These are phyloP conservation scores for Alisma plantagoaquatica DNA, from an alignment of 106 monocot species.

Conservation along the genomic window DNA sequence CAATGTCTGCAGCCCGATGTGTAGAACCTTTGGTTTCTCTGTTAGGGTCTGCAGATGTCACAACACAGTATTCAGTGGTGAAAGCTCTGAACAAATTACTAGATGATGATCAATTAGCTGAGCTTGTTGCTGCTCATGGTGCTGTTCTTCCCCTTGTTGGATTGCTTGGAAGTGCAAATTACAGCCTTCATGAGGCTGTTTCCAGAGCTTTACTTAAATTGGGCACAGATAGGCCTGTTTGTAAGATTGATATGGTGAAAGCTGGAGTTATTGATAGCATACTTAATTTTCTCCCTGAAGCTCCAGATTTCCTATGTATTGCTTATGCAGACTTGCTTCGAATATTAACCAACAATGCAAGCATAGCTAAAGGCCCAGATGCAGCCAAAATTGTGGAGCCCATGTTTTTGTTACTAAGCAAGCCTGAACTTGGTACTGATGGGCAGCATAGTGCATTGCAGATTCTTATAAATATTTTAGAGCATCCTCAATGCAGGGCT, in stretches of 20 bases:
- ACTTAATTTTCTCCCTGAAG: constrained; percentile 68
- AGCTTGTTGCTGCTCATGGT: constrained; percentile 73
- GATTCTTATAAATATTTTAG: constrained; percentile 91
- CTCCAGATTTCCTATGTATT: constrained; percentile 80
- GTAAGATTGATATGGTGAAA: constrained; percentile 95
- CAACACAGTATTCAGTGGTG: constrained; percentile 79
- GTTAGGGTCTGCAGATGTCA: constrained; percentile 39
- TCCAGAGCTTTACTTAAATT: constrained; percentile 80
- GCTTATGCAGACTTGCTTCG: constrained; percentile 87
- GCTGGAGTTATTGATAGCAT: constrained; percentile 85
- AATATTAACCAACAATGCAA: constrained; percentile 95
- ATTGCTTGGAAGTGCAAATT: constrained; percentile 64
- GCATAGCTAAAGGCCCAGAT: constrained; percentile 77
- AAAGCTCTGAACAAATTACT: constrained; percentile 81
- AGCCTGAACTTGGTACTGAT: constrained; percentile 73
- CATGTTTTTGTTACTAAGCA: constrained; percentile 51
- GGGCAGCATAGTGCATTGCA: constrained; percentile 80
- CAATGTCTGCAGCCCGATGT: constrained; percentile 76
- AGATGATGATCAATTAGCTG: constrained; percentile 92
- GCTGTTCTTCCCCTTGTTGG: constrained; percentile 83
- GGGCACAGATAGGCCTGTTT: constrained; percentile 84
- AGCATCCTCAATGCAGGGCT: constrained; percentile 73
- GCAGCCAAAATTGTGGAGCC: constrained; percentile 85
- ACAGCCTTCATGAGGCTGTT: constrained; percentile 74
- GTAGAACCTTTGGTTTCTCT: constrained; percentile 87